phyloP scores from a whole-genome alignment of 2,329 filamentous ascomycete genomes.

The Periconia sp. region DNA sequence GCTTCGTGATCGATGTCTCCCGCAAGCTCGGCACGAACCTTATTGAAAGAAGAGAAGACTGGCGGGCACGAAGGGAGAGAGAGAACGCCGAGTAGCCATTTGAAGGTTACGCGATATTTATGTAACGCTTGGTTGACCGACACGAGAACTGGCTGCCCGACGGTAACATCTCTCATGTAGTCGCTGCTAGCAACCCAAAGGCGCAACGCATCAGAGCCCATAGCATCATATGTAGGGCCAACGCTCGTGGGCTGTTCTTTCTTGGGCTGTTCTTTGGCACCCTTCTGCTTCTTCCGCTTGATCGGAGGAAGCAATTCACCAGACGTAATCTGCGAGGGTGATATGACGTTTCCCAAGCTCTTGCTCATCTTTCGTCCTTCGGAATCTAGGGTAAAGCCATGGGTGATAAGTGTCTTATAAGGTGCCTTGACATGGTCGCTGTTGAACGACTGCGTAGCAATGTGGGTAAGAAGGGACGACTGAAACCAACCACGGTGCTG shows the following conservation, averaged over 20 bases:
- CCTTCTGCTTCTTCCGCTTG: conserved; percentile 66
- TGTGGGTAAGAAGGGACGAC: conserved; percentile 86
- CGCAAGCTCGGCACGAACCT: conserved; percentile 18
- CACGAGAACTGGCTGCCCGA: conserved; percentile 78
- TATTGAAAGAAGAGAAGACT: conserved; percentile 29
- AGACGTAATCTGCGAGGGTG: conserved; percentile 82
- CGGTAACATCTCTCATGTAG: conserved; percentile 84
- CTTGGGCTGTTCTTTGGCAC: conserved; percentile 41
- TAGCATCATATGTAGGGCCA: conserved; percentile 64
- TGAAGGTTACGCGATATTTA: conserved; percentile 89
- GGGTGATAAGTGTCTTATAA: conserved; percentile 89
- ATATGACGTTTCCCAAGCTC: conserved; percentile 86
- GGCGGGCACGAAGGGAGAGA: conserved; percentile 49
- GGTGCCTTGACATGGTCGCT: conserved; percentile 61
- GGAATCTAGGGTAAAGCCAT: conserved; percentile 91
- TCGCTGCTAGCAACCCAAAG: conserved; percentile 92
- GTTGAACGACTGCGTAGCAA: conserved; percentile 63
- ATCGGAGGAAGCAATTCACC: conserved; percentile 76
- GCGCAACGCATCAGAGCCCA: conserved; percentile 86
- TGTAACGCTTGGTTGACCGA: conserved; percentile 77
- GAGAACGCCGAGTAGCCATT: conserved; percentile 80
- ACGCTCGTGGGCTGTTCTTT: conserved; percentile 39
- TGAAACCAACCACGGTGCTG: conserved; percentile 99
- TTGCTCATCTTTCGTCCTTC: conserved; percentile 99
- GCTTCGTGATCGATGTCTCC: conserved; percentile 8